A percentile compares a stretch with the other conserved stretches of the same genome.
Evolutionary conservation across 352 stramenopile genomes (phyloP).

Genomic region (Poterioochromonas sp.): DNA sequence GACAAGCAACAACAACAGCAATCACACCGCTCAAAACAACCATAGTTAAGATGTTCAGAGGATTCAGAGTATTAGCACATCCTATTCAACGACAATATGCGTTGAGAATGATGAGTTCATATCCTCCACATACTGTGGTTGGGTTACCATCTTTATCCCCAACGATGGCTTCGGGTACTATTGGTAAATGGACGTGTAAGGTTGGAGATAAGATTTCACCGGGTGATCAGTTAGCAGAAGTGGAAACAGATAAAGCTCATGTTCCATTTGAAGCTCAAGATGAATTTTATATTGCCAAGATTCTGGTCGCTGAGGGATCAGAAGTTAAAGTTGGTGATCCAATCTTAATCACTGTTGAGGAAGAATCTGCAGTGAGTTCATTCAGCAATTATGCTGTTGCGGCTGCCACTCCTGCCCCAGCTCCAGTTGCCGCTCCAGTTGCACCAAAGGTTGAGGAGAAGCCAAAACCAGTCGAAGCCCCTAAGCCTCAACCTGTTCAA

Average conservation of each 20-base stretch:
- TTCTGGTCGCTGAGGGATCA: constrained; percentile 59
- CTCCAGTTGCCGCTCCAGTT: not conserved
- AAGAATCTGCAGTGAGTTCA: constrained; percentile 49
- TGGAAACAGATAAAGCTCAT: constrained; percentile 96
- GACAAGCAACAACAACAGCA: no score
- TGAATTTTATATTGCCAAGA: constrained; percentile 71
- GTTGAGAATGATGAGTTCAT: no score
- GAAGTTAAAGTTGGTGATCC: constrained; percentile 63
- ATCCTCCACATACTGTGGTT: constrained; percentile 37
- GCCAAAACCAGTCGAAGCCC: not conserved
- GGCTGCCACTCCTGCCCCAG: constrained; percentile 16
- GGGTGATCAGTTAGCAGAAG: constrained; percentile 81
- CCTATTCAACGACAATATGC: no score
- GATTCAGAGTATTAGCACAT: no score
- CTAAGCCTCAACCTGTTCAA: constrained; percentile 60
- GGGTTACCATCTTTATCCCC: constrained; percentile 39
- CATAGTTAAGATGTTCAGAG: no score
- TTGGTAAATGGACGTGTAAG: constrained; percentile 46
- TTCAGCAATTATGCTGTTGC: constrained; percentile 39
- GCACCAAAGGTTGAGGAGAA: not conserved
- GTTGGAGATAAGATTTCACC: constrained; percentile 71
- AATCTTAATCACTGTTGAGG: constrained; percentile 69
- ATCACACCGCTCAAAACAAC: no score
- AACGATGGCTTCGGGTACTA: constrained; percentile 40
- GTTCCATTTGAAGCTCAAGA: constrained; percentile 83